phyloP scores from a whole-genome alignment of 257 asterid species.

The Rhazya stricta region DNA sequence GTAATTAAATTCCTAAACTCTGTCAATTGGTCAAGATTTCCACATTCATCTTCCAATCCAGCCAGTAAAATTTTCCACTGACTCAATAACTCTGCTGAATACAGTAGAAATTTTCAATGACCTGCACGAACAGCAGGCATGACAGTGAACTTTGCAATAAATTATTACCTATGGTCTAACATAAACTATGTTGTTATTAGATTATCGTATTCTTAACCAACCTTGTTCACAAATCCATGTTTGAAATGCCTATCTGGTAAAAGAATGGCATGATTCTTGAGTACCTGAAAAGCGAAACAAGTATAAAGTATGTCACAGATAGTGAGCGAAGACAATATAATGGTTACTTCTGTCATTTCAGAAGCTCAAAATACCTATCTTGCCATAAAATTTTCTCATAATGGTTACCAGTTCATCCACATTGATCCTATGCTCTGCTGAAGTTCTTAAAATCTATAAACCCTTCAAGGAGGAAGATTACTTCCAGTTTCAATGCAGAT shows the following conservation, averaged over 20 bases:
- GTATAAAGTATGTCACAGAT: neutral
- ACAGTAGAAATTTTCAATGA: neutral
- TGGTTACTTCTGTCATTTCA: neutral
- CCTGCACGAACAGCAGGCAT: neutral
- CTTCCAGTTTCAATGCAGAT: no score
- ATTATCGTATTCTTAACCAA: neutral
- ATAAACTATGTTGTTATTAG: neutral
- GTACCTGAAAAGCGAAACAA: constrained; percentile 7
- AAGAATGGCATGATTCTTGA: neutral
- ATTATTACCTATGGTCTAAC: neutral
- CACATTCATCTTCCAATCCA: neutral
- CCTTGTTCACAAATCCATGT: neutral
- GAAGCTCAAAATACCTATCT: no score
- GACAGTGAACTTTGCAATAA: neutral
- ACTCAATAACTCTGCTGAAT: neutral
- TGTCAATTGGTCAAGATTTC: neutral
- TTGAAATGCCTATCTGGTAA: neutral
- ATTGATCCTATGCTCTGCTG: no score
- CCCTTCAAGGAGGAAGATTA: no score
- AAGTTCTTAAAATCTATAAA: no score
- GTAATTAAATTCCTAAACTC: neutral
- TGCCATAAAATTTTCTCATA: no score
- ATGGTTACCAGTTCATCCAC: no score
- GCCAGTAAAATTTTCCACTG: neutral
- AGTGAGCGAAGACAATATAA: no score